Conservation (phyloP, 192 early-diverging fungal genomes). For the Gorgonomyces haynaldii region DNA sequence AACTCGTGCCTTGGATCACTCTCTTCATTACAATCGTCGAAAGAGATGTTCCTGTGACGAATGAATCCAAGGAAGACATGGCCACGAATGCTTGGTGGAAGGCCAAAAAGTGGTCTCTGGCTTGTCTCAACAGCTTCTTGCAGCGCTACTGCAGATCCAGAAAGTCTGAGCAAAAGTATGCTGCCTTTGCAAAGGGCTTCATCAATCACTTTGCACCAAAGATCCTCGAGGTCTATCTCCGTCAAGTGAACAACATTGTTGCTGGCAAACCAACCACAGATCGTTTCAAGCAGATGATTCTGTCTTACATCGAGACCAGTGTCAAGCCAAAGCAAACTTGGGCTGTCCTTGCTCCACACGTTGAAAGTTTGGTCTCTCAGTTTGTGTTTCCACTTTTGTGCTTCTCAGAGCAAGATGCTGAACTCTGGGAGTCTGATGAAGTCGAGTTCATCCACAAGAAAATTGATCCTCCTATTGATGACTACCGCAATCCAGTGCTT, state of each 20-base stretch:
- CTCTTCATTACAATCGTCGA: constrained; percentile 71
- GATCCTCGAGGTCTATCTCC: constrained; percentile 74
- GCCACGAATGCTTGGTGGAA: constrained; percentile 83
- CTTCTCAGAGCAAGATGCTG: constrained; percentile 71
- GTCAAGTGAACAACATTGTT: constrained; percentile 65
- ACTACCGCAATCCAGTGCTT: constrained; percentile 62
- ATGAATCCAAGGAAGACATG: constrained; percentile 50
- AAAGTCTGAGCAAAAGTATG: constrained; percentile 21
- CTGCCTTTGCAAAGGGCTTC: constrained; percentile 69
- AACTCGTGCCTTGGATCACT: constrained; percentile 86
- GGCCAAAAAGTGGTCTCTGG: constrained; percentile 88
- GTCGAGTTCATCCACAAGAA: constrained; percentile 71
- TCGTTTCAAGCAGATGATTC: constrained; percentile 56
- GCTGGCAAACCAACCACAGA: constrained; percentile 61
- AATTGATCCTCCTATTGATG: constrained; percentile 62
- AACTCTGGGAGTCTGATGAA: constrained; percentile 87
- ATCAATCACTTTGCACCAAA: constrained; percentile 82
- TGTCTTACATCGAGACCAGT: constrained; percentile 59
- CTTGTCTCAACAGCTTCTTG: constrained; percentile 75
- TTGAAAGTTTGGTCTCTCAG: constrained; percentile 65
- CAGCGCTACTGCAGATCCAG: constrained; percentile 2
- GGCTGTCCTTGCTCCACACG: constrained; percentile 79
- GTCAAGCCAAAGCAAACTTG: constrained; percentile 83
- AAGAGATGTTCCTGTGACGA: constrained; percentile 13
- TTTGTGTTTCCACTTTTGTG: constrained; percentile 91